Evolutionary conservation across 2,329 filamentous ascomycete species (phyloP).

Genomic region (Aphanocladium album): DNA sequence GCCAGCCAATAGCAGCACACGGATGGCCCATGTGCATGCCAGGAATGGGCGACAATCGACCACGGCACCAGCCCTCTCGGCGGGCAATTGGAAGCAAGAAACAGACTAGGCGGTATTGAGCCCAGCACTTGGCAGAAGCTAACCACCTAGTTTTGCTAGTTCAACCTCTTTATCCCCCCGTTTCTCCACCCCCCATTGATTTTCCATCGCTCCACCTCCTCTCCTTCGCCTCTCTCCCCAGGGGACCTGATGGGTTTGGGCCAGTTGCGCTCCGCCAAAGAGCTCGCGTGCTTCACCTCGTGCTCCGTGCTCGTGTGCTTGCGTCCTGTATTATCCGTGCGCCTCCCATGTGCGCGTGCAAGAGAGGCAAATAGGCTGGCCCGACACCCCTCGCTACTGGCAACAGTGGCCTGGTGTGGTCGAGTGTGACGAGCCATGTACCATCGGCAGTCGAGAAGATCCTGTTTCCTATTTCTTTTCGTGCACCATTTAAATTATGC

Average conservation of each 20-base stretch:
- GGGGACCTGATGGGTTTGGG: background rate
- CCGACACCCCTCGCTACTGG: too few species aligned
- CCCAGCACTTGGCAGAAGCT: too few species aligned
- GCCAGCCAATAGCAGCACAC: conserved; percentile 28
- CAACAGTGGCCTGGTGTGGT: too few species aligned
- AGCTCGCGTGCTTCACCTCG: conserved; percentile 15
- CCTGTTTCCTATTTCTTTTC: background rate
- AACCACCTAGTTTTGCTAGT: too few species aligned
- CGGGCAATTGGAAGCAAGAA: background rate
- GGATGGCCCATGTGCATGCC: conserved; percentile 1
- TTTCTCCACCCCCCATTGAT: background rate
- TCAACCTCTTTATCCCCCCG: too few species aligned
- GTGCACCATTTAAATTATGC: background rate
- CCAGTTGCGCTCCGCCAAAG: background rate
- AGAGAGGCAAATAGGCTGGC: too few species aligned
- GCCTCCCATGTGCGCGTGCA: too few species aligned
- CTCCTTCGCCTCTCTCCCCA: background rate
- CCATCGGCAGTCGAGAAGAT: background rate
- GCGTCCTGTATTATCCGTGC: background rate
- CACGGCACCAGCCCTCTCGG: too few species aligned
- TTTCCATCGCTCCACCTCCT: background rate
- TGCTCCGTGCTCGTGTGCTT: conserved; percentile 15
- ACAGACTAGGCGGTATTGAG: too few species aligned
- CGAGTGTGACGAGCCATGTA: too few species aligned
- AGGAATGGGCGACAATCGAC: background rate